Percentiles rank a stretch among this genome's conserved stretches.
These are phyloP conservation scores for Euphrasia arctica DNA, from an alignment of 305 asterid genomes.

Conservation along the genomic window DNA sequence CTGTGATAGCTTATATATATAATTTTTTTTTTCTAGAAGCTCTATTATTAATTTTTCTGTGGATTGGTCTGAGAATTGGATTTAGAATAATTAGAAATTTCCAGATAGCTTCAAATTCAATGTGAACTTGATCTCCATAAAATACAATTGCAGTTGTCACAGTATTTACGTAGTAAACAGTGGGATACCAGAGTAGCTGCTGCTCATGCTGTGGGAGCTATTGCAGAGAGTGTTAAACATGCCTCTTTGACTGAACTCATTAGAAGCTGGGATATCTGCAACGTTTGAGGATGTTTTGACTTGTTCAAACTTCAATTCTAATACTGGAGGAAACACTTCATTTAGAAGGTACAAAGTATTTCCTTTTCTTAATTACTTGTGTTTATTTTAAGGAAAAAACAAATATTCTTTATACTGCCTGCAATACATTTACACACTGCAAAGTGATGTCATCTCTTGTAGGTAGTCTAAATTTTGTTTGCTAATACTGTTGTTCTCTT, in stretches of 20 bases:
- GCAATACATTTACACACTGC: slow-evolving; percentile 19
- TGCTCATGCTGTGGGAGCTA: slow-evolving; percentile 91
- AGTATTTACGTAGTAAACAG: slow-evolving; percentile 84
- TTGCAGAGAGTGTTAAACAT: slow-evolving; percentile 92
- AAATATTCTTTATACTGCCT: slow-evolving; percentile 5
- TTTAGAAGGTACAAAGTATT: slow-evolving; percentile 60
- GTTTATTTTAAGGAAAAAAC: not conserved
- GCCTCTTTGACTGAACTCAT: slow-evolving; percentile 53
- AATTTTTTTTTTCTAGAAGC: not conserved
- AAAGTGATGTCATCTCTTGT: slow-evolving; percentile 18
- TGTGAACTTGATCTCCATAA: slow-evolving; percentile 23
- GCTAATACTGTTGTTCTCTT: not conserved
- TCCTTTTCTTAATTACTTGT: slow-evolving; percentile 15
- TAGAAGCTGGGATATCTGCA: slow-evolving; percentile 69
- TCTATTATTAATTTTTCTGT: not conserved
- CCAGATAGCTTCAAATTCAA: slow-evolving; percentile 20
- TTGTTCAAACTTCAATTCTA: slow-evolving; percentile 45
- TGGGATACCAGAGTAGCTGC: slow-evolving; percentile 99
- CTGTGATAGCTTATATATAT: not conserved
- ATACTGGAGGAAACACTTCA: slow-evolving; percentile 54
- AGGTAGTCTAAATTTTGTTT: slow-evolving; percentile 23
- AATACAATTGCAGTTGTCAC: slow-evolving; percentile 58
- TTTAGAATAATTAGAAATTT: slow-evolving; percentile 17
- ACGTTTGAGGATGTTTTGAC: slow-evolving; percentile 64
- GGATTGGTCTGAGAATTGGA: not conserved